Evolutionary conservation across 2,329 filamentous ascomycete genomes (phyloP), one percentile per base, ranked within the genome.

Genomic region (Clonostachys chloroleuca): DNA sequence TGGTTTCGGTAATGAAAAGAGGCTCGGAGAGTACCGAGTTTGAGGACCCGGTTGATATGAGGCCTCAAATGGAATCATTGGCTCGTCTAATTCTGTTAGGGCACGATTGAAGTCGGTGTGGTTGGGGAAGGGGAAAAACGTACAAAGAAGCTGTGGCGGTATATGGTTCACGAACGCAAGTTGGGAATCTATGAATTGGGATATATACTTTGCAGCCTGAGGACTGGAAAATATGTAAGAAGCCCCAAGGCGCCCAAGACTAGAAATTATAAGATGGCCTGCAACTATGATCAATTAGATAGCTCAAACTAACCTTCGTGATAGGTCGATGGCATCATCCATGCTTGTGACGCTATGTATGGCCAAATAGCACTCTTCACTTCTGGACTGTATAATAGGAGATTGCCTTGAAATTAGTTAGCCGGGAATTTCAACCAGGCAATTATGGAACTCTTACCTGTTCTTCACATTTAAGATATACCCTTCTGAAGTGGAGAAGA

Each of bases 121-220:
- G 24, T 30, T 30, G 24, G 24, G 24, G 13, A 39, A 18, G 17
- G 9, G 10, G 12, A 7, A 14, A 5, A 14, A 46, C 49, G 30
- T 45, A 53, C 51, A 53, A 5, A 85, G 70, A 3, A 85, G 63
- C 34, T 77, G 69, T 3, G 64, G 51, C 0, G 81, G 81, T 7
- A 85, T 69, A 45, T 81, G 74, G 57, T 85, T 85, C 47, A 80
- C 64, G 56, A 75, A 78, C 0, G 75, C 73, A 1, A 73, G 57
- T 12, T 73, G 63, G 4, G 78, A 66, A 9, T 67, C 55, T 35
- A 84, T 62, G 58, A 78, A 82, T 52, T 84, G 78, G 8, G 70
- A 67, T 5, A 85, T 66, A 51, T 84, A 86, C 57, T 84, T 85
- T 14, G 73, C 77, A 3, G 74, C 63, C 2, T 65, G 51, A 0